Evolutionary conservation across 306 rosid species (phyloP), one percentile per base, ranked within the genome.

Genomic region (Rosa rugosa): DNA sequence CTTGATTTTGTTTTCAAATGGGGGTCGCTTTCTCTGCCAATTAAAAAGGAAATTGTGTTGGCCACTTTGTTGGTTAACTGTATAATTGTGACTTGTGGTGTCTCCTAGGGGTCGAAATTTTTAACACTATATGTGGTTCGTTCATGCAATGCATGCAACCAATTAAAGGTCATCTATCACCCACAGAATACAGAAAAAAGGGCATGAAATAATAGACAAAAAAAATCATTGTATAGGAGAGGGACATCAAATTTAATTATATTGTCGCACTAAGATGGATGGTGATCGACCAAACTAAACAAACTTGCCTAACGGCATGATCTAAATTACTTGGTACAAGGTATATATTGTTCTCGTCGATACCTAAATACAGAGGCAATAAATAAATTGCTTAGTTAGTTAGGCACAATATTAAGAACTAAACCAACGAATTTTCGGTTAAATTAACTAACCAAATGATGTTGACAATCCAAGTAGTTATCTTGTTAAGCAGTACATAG

Each of bases 91-190:
- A 22, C 66, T 25, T 11, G 38, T 12, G 66, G 34, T 22, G 38
- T 12, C 66, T 25, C 66, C 66, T 10, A 60, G 66, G 66, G 17
- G 5, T 20, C 63, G n/a, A 57, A 57, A 57, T 5, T n/a, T n/a
- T 18, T 18, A 56, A 22, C 63, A 18, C 4, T 56, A 22, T 10
- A n/a, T 57, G 22, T 18, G 12, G 27, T 56, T 56, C 31, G 64
- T n/a, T 31, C 2, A 9, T 60, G 34, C 36, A 23, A 74, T 74
- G 83, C 83, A 80, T 74, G 83, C 71, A 67, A 75, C 75, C 75
- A 54, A 44, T 14, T 27, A 49, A n/a, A 25, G 75, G 83, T 80
- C 83, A 80, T 45, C 83, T 2, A 41, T 65, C 79, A 66, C 14
- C 60, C 57, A 11, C 6, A 44, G 7, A 40, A 44, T 7, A 54